Conservation (phyloP, 306 rosid genomes). For the Prunus persica region DNA sequence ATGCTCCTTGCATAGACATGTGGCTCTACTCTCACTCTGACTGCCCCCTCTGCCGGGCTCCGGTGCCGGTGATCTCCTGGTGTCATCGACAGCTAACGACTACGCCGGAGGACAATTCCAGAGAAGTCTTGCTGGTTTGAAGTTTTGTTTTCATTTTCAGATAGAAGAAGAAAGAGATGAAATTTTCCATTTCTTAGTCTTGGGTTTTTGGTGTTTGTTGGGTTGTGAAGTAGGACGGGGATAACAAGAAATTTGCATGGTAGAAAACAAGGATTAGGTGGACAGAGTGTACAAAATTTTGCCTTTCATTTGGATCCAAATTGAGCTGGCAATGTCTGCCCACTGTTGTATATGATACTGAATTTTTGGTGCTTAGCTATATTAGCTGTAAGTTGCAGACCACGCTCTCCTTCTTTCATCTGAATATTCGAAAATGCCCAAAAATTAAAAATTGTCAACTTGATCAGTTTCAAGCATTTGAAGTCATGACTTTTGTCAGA, state of each 20-base stretch:
- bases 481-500: too few relatives aligned
- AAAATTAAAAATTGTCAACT: background rate
- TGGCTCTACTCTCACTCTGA: conserved; percentile 91
- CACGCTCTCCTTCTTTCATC: background rate
- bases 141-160: background rate
- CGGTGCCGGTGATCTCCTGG: conserved; percentile 37
- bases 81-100: conserved; percentile 14
- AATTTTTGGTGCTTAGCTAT: background rate
- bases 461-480: background rate
- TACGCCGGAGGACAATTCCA: conserved; percentile 32
- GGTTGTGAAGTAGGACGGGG: background rate
- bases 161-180: background rate
- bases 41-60: conserved; percentile 85
- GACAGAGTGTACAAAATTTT: background rate
- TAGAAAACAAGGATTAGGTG: background rate
- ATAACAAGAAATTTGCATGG: background rate
- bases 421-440: background rate
- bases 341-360: background rate
- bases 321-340: background rate
- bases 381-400: background rate
- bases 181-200: background rate
- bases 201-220: conserved; percentile 5
- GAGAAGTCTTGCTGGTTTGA: conserved; percentile 25
- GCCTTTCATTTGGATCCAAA: background rate
- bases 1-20: conserved; percentile 79